phyloP scores from a whole-genome alignment of 768 basidiomycete genomes.

The Tulasnella sp. region DNA sequence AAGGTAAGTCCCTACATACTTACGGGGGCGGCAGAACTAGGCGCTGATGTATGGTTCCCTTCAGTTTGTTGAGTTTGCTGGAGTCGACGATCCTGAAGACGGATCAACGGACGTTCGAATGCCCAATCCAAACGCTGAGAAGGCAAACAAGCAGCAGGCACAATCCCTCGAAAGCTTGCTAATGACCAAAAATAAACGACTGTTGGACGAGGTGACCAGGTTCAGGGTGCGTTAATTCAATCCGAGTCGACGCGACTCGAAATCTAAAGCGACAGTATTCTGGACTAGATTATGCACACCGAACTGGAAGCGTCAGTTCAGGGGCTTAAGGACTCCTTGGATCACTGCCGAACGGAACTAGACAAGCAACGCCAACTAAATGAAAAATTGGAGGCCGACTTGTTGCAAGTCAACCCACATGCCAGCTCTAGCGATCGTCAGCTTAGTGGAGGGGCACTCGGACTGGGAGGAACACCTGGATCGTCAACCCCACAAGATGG shows the following conservation, averaged over 20 bases:
- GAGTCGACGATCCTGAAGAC: constrained; percentile 71
- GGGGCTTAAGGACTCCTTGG: constrained; percentile 55
- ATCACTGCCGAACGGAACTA: constrained; percentile 58
- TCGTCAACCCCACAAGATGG: constrained; percentile 45
- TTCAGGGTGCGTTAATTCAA: constrained; percentile 59
- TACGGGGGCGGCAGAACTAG: neutral
- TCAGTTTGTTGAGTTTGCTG: constrained; percentile 94
- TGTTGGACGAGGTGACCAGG: constrained; percentile 88
- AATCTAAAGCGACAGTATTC: neutral
- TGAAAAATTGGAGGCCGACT: constrained; percentile 87
- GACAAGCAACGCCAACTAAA: constrained; percentile 76
- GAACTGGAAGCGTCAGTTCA: constrained; percentile 73
- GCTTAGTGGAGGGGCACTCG: constrained; percentile 38
- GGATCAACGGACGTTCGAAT: constrained; percentile 56
- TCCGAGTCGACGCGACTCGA: neutral
- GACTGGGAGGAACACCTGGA: constrained; percentile 3
- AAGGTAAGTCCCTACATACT: constrained; percentile 55
- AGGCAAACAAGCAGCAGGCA: constrained; percentile 66
- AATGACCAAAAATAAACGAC: constrained; percentile 87
- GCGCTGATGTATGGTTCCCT: neutral
- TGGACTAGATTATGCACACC: constrained; percentile 66
- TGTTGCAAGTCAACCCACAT: constrained; percentile 74
- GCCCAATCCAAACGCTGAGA: constrained; percentile 86
- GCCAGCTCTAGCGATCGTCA: constrained; percentile 5
- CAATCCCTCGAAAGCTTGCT: constrained; percentile 87